Evolutionary conservation across 1,139 yeast genomes (phyloP), one percentile per base, ranked within the genome.

Genomic region (Wickerhamiella pararugosa): DNA sequence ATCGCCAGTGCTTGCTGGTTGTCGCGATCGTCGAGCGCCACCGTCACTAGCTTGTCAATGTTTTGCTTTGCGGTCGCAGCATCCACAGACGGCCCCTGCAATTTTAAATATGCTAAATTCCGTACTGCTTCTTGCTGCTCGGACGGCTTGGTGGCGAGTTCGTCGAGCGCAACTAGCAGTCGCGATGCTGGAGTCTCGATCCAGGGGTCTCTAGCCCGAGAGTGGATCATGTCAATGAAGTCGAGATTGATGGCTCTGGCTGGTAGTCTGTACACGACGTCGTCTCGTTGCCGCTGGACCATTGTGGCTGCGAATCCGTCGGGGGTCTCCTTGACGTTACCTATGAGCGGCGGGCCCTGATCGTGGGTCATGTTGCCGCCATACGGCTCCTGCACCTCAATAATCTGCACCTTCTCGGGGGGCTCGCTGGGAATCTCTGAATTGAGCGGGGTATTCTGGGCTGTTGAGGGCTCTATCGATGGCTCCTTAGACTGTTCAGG

Each of bases 201-300:
- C 34, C 45, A 52, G 1, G 55, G 53, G 25, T 54, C 57, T n/a
- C 46, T 45, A 33, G 48, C 42, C 25, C 45, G 37, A 29, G 45
- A 40, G 36, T 51, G 49, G 21, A 60, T 58, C 2, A 57, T 45
- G 39, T 74, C 74, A 32, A 82, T 59, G 55, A 90, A 90, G 57
- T 87, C 94, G 29, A 86, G 61, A 39, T 80, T 62, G 4, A 90
- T 68, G 53, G 84, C 79, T 39, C 69, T 69, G 51, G 84, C 94
- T 0, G 86, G 82, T 2, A 86, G 49, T 45, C 80, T 64, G 57
- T 76, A 79, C 1, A 80, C 67, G 41, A 73, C 32, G n/a, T 33
- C 41, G 9, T 10, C 33, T 1, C 28, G 33, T 15, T 38, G 29
- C 26, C 33, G 32, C 25, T 38, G 28, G 10, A 27, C 29, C 41